These are phyloP conservation scores for Pholiota conissans DNA, from an alignment of 768 basidiomycete species.

Conservation along the genomic window DNA sequence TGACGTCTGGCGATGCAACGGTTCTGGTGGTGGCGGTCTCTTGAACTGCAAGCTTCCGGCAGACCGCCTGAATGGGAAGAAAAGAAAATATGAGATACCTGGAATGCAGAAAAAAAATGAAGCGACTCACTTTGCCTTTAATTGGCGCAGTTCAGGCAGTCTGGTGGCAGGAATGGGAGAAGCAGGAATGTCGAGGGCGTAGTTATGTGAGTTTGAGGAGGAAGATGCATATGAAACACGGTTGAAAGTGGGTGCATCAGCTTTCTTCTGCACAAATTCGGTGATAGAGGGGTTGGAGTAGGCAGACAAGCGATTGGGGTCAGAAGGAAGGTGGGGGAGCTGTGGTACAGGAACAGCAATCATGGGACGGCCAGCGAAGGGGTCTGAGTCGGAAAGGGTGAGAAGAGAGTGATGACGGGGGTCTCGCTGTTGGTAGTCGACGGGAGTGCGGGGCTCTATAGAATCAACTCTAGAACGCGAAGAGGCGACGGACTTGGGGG, in stretches of 20 bases:
- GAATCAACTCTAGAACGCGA: conserved; percentile 57
- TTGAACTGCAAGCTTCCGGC: conserved; percentile 25
- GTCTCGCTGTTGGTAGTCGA: conserved; percentile 44
- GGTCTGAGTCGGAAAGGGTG: conserved; percentile 64
- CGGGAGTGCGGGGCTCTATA: conserved; percentile 52
- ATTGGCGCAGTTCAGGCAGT: conserved; percentile 16
- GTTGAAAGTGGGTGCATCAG: conserved; percentile 35
- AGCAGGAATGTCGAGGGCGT: conserved; percentile 27
- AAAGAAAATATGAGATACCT: neutral
- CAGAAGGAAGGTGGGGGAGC: conserved; percentile 38
- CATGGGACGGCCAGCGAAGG: conserved; percentile 55
- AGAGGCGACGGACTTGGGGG: conserved; percentile 58
- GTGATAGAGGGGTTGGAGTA: conserved; percentile 52
- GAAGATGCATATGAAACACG: conserved; percentile 59
- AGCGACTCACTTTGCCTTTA: conserved; percentile 22
- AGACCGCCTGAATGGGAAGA: conserved; percentile 28
- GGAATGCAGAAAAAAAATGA: conserved; percentile 1
- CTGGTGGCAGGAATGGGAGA: conserved; percentile 9
- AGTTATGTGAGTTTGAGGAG: conserved; percentile 51
- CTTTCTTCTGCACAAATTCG: conserved; percentile 42
- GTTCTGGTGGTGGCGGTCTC: conserved; percentile 9
- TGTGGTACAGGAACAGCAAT: conserved; percentile 32
- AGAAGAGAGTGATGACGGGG: conserved; percentile 52
- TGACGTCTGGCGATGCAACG: conserved; percentile 19
- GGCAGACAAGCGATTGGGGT: conserved; percentile 50